phyloP scores from a whole-genome alignment of 2,329 filamentous ascomycete species.

The Colletotrichum simmondsii region DNA sequence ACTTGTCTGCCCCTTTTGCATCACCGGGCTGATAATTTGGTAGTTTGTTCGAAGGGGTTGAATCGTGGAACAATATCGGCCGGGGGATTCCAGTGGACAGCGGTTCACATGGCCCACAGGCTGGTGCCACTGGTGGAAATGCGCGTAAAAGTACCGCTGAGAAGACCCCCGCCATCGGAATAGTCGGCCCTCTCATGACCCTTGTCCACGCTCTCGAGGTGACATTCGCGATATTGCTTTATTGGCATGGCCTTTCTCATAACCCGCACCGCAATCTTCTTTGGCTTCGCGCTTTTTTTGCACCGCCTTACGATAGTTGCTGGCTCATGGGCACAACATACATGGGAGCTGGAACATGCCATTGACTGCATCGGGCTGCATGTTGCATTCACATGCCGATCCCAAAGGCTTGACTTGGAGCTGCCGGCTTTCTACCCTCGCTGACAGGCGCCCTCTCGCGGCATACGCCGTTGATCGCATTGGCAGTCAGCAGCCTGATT shows the following conservation, averaged over 20 bases:
- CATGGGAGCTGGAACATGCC: too few relatives aligned
- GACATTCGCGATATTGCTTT: conserved; percentile 4
- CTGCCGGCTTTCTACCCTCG: not conserved
- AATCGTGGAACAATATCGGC: conserved; percentile 5
- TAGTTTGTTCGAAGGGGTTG: not conserved
- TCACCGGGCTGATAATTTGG: not conserved
- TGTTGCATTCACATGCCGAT: conserved; percentile 6
- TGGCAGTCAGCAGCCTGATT: too few relatives aligned
- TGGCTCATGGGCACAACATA: too few relatives aligned
- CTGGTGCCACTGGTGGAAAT: conserved; percentile 12
- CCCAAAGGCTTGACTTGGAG: not conserved
- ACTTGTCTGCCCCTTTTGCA: conserved; percentile 3
- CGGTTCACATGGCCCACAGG: not conserved
- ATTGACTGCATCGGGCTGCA: not conserved
- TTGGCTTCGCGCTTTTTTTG: not conserved
- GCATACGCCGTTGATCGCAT: too few relatives aligned
- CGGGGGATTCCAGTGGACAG: not conserved
- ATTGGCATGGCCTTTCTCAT: not conserved
- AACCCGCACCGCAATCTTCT: not conserved
- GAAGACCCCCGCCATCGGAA: not conserved
- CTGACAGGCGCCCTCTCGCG: not conserved
- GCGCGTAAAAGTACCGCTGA: not conserved
- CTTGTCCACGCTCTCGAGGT: conserved; percentile 15
- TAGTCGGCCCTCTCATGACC: not conserved
- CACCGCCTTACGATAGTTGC: not conserved